phyloP scores from a whole-genome alignment of 345 rosid species.

The Boechera retrofracta region DNA sequence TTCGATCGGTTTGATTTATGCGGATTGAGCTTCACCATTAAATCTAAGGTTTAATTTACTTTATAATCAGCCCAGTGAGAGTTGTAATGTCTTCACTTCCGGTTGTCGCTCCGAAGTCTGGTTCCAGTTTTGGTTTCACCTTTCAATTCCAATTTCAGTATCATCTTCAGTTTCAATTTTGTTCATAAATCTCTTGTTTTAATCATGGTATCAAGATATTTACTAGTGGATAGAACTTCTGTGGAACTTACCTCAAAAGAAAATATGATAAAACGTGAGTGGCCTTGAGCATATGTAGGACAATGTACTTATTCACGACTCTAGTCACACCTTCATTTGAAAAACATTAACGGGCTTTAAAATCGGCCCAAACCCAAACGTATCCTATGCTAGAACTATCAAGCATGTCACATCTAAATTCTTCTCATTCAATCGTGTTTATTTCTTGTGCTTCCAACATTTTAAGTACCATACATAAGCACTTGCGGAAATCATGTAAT shows the following conservation, averaged over 20 bases:
- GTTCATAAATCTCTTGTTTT: neutral
- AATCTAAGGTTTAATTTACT: neutral
- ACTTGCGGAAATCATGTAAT: no score
- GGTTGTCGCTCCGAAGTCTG: no score
- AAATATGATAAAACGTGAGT: neutral
- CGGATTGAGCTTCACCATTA: no score
- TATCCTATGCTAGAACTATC: neutral
- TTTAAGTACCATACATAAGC: no score
- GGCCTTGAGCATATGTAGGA: neutral
- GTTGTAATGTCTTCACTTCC: neutral
- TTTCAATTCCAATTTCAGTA: neutral
- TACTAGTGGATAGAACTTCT: neutral
- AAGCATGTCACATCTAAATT: neutral
- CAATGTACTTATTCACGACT: neutral
- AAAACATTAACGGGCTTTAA: neutral
- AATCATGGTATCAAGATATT: neutral
- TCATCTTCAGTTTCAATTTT: neutral
- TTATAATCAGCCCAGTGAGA: neutral
- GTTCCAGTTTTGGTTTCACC: neutral
- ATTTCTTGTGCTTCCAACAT: no score
- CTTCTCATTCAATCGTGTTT: no score
- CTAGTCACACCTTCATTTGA: neutral
- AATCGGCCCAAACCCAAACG: constrained; percentile 1
- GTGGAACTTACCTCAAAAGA: neutral
- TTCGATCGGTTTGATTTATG: neutral